Base-by-base conservation (phyloP, 305 asterid genomes). In the Fraxinus sp. region DNA sequence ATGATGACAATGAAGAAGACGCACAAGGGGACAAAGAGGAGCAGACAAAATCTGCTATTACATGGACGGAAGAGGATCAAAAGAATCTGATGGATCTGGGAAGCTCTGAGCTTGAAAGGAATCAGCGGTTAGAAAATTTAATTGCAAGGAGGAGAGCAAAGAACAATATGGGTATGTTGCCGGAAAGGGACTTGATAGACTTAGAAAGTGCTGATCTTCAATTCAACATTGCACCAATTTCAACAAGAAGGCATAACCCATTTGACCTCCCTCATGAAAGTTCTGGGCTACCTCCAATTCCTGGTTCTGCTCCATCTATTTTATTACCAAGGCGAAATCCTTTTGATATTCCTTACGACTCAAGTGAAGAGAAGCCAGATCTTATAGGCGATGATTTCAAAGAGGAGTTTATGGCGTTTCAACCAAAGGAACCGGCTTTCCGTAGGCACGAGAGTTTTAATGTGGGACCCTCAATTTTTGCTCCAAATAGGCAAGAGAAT, bases 61-160 rank as follows among this genome's bases (percentile, higher is more conserved):
- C 78, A 8, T 91, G 95, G 95, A 90, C 95, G 0, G 90, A 90
- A 7, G 93, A 91, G 86, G 95, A 91, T 82, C 88, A 91, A 66
- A 88, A 84, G 90, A 91, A 91, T 82, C 89, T 91, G 39, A 86
- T 88, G 91, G 88, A 90, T 26, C 77, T 91, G 6, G 93, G 95
- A 16, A 81, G 90, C 64, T 91, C 95, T 1, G 93, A 90, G 89
- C 81, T 87, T 5, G 93, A 91, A 80, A 84, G 95, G 82, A 90
- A 91, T 62, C 90, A 81, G 70, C 82, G 93, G 33, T 43, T 91
- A 74, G 95, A 91, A 81, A 89, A 79, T 77, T 79, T 90, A 64
- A 85, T 90, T 20, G 55, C 88, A 87, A 88, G 92, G 78, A 77
- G 93, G 72, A 80, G 81, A 79, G 83, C 84, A 9, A 72, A 87